Evolutionary conservation across 176 grass and related monocot genomes (phyloP).

Genomic region (Tillandsia leiboldiana): DNA sequence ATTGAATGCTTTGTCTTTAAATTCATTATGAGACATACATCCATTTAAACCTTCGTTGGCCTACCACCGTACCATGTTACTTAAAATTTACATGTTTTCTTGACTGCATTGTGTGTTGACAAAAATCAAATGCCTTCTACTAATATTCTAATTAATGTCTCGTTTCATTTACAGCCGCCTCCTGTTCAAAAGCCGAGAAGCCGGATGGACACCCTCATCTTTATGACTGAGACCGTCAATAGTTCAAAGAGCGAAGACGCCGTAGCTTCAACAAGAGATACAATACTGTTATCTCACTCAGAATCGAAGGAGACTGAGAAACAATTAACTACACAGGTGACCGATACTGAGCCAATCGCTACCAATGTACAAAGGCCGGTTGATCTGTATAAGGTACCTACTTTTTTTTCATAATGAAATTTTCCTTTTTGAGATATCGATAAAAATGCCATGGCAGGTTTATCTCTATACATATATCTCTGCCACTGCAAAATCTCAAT

Average conservation of each 20-base stretch:
- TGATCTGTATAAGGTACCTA: conserved; percentile 88
- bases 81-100: background rate
- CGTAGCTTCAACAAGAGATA: conserved; percentile 28
- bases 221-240: conserved; percentile 66
- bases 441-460: background rate
- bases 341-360: conserved; percentile 35
- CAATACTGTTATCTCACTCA: conserved; percentile 28
- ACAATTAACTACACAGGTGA: conserved; percentile 21
- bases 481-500: too few relatives aligned
- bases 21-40: background rate
- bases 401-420: background rate
- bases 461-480: background rate
- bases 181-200: conserved; percentile 69
- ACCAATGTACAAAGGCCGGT: conserved; percentile 53
- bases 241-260: conserved; percentile 34
- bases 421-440: too few relatives aligned
- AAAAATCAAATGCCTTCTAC: conserved; percentile 11
- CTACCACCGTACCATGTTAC: background rate
- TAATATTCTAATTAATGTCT: background rate
- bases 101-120: background rate
- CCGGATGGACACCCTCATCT: conserved; percentile 73
- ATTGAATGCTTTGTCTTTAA: background rate
- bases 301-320: conserved; percentile 26
- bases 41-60: background rate
- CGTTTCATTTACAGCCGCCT: conserved; percentile 44